Conservation (phyloP, 148 eudicot species). For the Cornus kousa region DNA sequence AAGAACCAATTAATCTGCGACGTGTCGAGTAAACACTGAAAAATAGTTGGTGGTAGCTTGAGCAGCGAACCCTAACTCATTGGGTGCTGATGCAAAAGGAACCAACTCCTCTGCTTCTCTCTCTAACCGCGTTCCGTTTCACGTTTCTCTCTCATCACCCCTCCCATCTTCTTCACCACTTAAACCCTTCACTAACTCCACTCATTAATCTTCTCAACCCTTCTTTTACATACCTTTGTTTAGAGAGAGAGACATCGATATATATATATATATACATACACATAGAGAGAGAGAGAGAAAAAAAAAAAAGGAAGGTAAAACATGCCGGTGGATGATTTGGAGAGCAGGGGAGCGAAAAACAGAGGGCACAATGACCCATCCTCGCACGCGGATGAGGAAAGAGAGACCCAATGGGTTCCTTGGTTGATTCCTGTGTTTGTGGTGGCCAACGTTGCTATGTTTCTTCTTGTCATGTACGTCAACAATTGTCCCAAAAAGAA, state of each 20-base stretch:
- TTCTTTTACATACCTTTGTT: too few species aligned
- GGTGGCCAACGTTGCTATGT: slow-evolving; percentile 47
- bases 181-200: neutral
- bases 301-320: neutral
- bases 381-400: slow-evolving; percentile 16
- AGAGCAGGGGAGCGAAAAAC: slow-evolving; percentile 23
- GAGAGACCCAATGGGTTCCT: slow-evolving; percentile 49
- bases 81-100: neutral
- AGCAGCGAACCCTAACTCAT: neutral
- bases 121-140: neutral
- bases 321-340: slow-evolving; percentile 16
- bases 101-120: neutral
- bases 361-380: slow-evolving; percentile 1
- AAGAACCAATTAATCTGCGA: neutral
- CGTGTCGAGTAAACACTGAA: neutral
- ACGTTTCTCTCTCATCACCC: neutral
- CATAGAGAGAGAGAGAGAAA: neutral
- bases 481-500: slow-evolving; percentile 61
- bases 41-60: neutral
- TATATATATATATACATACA: too few species aligned
- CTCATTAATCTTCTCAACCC: neutral
- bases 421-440: slow-evolving; percentile 67
- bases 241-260: neutral
- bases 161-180: neutral
- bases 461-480: slow-evolving; percentile 48